Conservation (phyloP, 2,329 filamentous ascomycete species). For the Alternaria viburni region DNA sequence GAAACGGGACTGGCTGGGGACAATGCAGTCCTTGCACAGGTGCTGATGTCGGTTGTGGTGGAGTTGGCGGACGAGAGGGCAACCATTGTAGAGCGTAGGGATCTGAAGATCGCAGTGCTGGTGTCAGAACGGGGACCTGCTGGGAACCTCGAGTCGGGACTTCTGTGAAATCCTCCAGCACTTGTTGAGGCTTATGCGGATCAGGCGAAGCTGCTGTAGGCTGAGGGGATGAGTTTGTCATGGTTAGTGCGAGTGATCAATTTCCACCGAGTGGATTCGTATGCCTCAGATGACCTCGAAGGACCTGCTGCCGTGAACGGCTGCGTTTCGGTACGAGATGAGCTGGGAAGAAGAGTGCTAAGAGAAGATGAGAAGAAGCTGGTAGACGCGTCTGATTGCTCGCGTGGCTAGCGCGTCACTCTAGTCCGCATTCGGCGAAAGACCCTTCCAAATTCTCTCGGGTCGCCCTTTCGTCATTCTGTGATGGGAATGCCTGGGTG, state of each 20-base stretch:
- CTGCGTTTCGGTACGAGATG: background rate
- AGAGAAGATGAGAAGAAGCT: background rate
- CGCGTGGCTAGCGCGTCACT: background rate
- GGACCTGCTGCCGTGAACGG: background rate
- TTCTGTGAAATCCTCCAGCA: background rate
- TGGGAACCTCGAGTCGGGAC: too few species aligned
- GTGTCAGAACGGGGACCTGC: too few species aligned
- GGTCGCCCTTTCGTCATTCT: background rate
- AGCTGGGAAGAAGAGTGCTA: background rate
- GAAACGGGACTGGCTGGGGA: background rate
- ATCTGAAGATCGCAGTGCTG: too few species aligned
- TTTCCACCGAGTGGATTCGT: background rate
- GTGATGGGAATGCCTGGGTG: background rate
- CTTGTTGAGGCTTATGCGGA: background rate
- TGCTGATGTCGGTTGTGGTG: background rate
- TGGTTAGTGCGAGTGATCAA: background rate
- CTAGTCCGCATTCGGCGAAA: background rate
- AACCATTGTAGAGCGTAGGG: background rate
- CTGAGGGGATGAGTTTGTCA: background rate
- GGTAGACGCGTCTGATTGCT: background rate
- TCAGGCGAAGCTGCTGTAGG: too few species aligned
- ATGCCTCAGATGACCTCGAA: background rate
- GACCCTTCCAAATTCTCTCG: background rate
- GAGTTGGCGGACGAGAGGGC: background rate
- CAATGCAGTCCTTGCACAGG: background rate